Base-by-base conservation (phyloP, 2,329 filamentous ascomycete species). In the Cladophialophora carrionii region DNA sequence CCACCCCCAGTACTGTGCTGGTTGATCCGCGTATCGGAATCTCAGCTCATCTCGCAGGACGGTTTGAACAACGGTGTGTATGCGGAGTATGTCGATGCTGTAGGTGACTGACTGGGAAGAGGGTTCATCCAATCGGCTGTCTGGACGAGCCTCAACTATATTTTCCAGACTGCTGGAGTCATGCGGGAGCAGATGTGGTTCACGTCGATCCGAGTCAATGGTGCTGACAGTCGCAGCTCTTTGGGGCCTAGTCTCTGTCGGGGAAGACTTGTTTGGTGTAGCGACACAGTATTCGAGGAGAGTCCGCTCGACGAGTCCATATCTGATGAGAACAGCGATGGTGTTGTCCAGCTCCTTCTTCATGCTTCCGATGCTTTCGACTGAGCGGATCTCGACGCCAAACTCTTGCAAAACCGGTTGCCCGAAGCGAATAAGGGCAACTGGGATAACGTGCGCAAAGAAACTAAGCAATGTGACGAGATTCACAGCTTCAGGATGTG, bases 391-490 rank as follows among this genome's bases (percentile, higher is more conserved):
- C 22, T 76, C 71, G n/a, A 77, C 69, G 32, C 76, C 74, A 62
- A 72, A 73, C 2, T 67, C 66, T 3, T 74, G 69, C 61, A 80
- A 72, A 6, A 73, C 73, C 17, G 71, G 71, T 46, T 71, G 72
- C 74, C 87, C 87, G 17, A 89, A 77, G 32, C 78, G 78, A 12
- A 90, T 77, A 80, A 91, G 84, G 62, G 87, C 87, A 24, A 90
- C 85, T 0, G 88, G 88, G 4, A 90, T 80, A 62, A 87, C 82
- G 62, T 87, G 85, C 48, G 85, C 85, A 61, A 88, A 86, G 71
- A 90, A 90, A 1, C 84, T 85, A 14, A 90, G 75, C 12, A 90
- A 76, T 24, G 84, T 85, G 68, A 90, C 85, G 41, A 90, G 74
- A 71, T 89, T 89, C 56, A 88, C 75, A 0, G 88, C 87, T 61